Conservation (phyloP, 805 yeast species). For the Wickerhamiella domercqiae region DNA sequence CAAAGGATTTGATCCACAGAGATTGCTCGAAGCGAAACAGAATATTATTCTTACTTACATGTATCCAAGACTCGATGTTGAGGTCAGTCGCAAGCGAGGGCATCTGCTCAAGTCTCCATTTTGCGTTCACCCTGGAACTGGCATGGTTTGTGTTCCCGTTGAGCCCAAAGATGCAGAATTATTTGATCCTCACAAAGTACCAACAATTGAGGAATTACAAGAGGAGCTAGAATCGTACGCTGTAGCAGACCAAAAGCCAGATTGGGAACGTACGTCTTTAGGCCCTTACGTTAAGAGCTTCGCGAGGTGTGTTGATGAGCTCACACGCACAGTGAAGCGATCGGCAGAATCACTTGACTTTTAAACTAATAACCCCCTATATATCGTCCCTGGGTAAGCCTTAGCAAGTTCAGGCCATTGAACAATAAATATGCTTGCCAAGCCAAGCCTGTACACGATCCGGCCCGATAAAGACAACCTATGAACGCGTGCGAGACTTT, state of each 20-base stretch:
- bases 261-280: conserved; percentile 46
- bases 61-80: conserved; percentile 87
- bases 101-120: conserved; percentile 93
- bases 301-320: conserved; percentile 40
- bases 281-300: conserved; percentile 58
- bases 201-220: conserved; percentile 51
- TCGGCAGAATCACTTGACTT: conserved; percentile 22
- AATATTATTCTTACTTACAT: conserved; percentile 65
- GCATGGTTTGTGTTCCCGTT: conserved; percentile 82
- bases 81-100: conserved; percentile 76
- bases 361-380: conserved; percentile 50
- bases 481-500: conserved; percentile 71
- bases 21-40: conserved; percentile 55
- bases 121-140: conserved; percentile 93
- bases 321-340: conserved; percentile 34
- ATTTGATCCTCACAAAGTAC: conserved; percentile 70
- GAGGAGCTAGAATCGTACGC: conserved; percentile 37
- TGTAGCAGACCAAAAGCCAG: conserved; percentile 11
- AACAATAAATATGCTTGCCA: conserved; percentile 66
- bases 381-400: conserved; percentile 47
- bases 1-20: conserved; percentile 28
- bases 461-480: conserved; percentile 62
- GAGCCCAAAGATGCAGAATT: conserved; percentile 26
- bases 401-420: conserved; percentile 64
- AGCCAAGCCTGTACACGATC: conserved; percentile 52